These are phyloP conservation scores for Stagonosporopsis vannaccii DNA, from an alignment of 2,329 filamentous ascomycete species.

Conservation along the genomic window DNA sequence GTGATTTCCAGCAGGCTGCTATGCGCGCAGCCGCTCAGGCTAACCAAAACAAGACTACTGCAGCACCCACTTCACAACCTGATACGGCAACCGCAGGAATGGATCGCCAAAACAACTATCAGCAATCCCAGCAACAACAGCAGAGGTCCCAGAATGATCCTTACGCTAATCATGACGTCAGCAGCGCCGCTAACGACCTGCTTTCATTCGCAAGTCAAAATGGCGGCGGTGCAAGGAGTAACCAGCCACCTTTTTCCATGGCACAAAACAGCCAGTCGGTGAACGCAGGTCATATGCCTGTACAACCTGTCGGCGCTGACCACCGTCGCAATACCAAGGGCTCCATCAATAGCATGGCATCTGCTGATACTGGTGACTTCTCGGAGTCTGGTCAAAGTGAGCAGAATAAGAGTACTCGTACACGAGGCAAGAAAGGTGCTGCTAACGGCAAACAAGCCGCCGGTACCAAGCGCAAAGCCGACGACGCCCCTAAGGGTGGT, in stretches of 20 bases:
- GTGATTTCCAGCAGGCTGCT: constrained; percentile 95
- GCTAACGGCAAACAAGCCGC: constrained; percentile 46
- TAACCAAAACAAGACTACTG: constrained; percentile 53
- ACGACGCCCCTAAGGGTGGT: constrained; percentile 73
- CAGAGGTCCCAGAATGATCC: constrained; percentile 62
- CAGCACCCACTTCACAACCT: constrained; percentile 54
- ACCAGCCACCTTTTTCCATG: constrained; percentile 59
- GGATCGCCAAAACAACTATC: constrained; percentile 65
- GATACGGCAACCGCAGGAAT: constrained; percentile 51
- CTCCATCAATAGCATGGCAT: constrained; percentile 66
- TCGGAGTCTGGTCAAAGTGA: constrained; percentile 75
- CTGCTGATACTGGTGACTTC: constrained; percentile 65
- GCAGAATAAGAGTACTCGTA: constrained; percentile 63
- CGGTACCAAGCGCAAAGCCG: constrained; percentile 73
- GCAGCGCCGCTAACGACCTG: constrained; percentile 92
- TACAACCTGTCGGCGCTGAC: constrained; percentile 58
- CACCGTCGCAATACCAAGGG: constrained; percentile 59
- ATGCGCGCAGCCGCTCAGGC: constrained; percentile 72
- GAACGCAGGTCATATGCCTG: constrained; percentile 56
- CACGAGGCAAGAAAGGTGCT: constrained; percentile 47
- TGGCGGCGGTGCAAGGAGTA: constrained; percentile 63
- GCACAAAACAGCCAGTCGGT: constrained; percentile 48
- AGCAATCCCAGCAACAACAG: constrained; percentile 50
- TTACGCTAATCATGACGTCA: constrained; percentile 87
- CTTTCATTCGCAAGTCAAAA: constrained; percentile 82